A percentile compares a stretch with the other conserved stretches of the same genome.
Evolutionary conservation across 805 yeast species (phyloP).

Genomic region (Barnettozyma botsteinii): DNA sequence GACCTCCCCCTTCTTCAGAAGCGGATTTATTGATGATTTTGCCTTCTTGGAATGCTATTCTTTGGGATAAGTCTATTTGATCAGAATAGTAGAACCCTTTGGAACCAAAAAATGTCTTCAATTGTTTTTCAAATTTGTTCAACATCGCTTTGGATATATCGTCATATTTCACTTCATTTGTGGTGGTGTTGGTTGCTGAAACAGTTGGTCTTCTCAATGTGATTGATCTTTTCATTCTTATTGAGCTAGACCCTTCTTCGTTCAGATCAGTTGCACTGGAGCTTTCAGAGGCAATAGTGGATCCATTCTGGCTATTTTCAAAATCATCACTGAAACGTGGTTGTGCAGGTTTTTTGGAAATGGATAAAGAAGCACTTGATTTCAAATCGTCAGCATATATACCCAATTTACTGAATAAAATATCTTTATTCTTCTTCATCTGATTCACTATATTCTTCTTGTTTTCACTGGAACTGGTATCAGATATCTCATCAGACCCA

Average conservation of each 20-base stretch:
- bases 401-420: slow-evolving; percentile 24
- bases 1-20: neutral
- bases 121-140: slow-evolving; percentile 19
- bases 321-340: slow-evolving; percentile 7
- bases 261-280: neutral
- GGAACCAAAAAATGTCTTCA: slow-evolving; percentile 13
- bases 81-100: slow-evolving; percentile 25
- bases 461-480: too few species aligned
- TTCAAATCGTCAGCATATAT: slow-evolving; percentile 24
- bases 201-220: slow-evolving; percentile 16
- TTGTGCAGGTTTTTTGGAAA: slow-evolving; percentile 14
- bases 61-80: slow-evolving; percentile 26
- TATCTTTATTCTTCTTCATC: slow-evolving; percentile 14
- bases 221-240: slow-evolving; percentile 21
- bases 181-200: neutral
- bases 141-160: slow-evolving; percentile 19
- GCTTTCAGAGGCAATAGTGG: neutral
- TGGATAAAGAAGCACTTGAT: slow-evolving; percentile 20
- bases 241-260: neutral
- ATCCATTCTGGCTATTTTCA: neutral
- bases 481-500: neutral
- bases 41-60: slow-evolving; percentile 15
- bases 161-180: slow-evolving; percentile 1
- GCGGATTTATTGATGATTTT: slow-evolving; percentile 5
- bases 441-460: slow-evolving; percentile 7